Conservation (phyloP, 768 basidiomycete genomes). For the Scleroderma bovista region DNA sequence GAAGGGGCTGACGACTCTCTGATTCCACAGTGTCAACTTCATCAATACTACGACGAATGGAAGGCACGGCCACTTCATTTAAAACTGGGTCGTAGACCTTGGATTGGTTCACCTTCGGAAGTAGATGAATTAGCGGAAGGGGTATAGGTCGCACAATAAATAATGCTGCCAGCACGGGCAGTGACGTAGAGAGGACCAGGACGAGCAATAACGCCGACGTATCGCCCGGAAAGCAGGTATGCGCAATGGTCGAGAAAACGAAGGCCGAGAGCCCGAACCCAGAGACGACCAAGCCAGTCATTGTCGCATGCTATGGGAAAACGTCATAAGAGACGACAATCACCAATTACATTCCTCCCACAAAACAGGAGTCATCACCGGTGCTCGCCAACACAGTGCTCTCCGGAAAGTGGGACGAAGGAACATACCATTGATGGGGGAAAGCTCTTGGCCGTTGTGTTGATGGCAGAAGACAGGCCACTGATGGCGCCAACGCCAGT, state of each 20-base stretch:
- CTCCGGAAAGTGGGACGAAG: no score
- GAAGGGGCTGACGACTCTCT: no score
- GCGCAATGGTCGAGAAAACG: constrained; percentile 74
- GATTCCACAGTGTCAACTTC: no score
- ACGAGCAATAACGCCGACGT: constrained; percentile 70
- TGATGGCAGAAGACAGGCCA: no score
- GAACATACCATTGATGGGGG: no score
- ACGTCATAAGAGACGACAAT: neutral
- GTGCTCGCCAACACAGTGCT: no score
- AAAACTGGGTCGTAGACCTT: neutral
- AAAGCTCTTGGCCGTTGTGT: no score
- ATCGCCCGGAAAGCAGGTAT: constrained; percentile 62
- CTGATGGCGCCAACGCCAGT: constrained; percentile 77
- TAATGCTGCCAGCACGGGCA: constrained; percentile 69
- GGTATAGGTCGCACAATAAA: constrained; percentile 67
- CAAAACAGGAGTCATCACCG: no score
- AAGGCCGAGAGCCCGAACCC: constrained; percentile 87
- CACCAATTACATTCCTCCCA: neutral
- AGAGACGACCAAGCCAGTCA: constrained; percentile 69
- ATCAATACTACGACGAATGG: no score
- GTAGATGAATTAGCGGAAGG: constrained; percentile 16
- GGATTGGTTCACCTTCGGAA: no score
- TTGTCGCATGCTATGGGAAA: constrained; percentile 51
- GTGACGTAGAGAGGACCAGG: constrained; percentile 64
- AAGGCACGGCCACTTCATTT: neutral